Conservation (phyloP, 106 monocot genomes). For the Phalaenopsis aphrodite region DNA sequence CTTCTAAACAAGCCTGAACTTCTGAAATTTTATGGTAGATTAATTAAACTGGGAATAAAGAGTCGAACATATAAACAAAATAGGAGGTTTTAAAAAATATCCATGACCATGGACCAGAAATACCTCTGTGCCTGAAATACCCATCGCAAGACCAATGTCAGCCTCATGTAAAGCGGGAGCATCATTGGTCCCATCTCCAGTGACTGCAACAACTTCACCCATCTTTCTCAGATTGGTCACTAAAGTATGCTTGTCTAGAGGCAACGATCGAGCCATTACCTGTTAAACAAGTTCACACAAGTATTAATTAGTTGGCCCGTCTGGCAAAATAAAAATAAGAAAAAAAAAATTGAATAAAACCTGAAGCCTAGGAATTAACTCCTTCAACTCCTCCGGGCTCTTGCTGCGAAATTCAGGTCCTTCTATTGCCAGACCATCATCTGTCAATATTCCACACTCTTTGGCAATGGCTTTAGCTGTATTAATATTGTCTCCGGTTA, state of each 20-base stretch:
- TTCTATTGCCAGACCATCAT: slow-evolving; percentile 81
- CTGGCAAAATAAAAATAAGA: not conserved
- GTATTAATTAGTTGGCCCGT: not conserved
- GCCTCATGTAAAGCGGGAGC: slow-evolving; percentile 94
- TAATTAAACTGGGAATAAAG: not conserved
- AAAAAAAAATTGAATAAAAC: slow-evolving; percentile 16
- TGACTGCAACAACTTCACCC: slow-evolving; percentile 87
- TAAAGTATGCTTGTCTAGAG: slow-evolving; percentile 83
- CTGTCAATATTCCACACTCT: slow-evolving; percentile 94
- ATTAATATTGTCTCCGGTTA: slow-evolving; percentile 94
- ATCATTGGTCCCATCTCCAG: slow-evolving; percentile 97
- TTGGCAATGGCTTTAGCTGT: slow-evolving; percentile 95
- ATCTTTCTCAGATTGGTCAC: slow-evolving; percentile 68
- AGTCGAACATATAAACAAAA: not conserved
- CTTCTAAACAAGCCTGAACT: slow-evolving; percentile 1
- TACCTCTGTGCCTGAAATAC: slow-evolving; percentile 96
- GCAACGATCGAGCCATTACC: slow-evolving; percentile 97
- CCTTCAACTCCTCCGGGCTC: slow-evolving; percentile 58
- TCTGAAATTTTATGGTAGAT: not conserved
- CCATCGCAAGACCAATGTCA: slow-evolving; percentile 97
- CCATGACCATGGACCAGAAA: not conserved
- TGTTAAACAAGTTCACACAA: slow-evolving; percentile 14
- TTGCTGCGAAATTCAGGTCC: slow-evolving; percentile 72
- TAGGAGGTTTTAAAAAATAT: not conserved
- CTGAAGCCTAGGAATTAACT: slow-evolving; percentile 86